Percentiles rank a stretch among this genome's conserved stretches.
These are phyloP conservation scores for Boletus reticulatus DNA, from an alignment of 768 basidiomycete genomes.

Conservation along the genomic window DNA sequence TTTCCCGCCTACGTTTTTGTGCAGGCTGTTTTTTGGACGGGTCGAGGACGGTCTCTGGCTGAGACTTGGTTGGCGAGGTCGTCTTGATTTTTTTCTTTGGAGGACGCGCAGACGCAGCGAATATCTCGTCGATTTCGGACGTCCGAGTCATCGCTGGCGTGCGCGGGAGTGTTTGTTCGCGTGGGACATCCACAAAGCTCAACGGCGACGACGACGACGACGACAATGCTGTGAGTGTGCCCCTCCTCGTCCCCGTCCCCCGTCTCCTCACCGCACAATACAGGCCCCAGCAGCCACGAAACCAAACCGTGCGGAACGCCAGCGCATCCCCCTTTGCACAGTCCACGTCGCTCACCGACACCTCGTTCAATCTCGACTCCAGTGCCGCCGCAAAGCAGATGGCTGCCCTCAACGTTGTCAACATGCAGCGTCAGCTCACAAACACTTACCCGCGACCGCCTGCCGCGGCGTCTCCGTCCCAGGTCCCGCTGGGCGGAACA, in stretches of 20 bases:
- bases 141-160: slow-evolving; percentile 28
- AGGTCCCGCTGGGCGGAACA: slow-evolving; percentile 47
- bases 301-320: slow-evolving; percentile 18
- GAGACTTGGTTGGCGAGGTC: not conserved
- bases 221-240: slow-evolving; percentile 34
- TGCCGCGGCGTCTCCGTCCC: slow-evolving; percentile 35
- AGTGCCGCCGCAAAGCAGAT: slow-evolving; percentile 75
- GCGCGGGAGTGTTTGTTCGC: slow-evolving; percentile 13
- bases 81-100: slow-evolving; percentile 42
- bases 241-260: not conserved
- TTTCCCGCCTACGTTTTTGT: slow-evolving; percentile 34
- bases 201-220: slow-evolving; percentile 21
- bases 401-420: slow-evolving; percentile 69
- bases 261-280: slow-evolving; percentile 7
- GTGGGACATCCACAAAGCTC: slow-evolving; percentile 17
- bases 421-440: slow-evolving; percentile 47
- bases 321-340: slow-evolving; percentile 18
- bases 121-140: slow-evolving; percentile 87
- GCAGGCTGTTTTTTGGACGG: slow-evolving; percentile 43
- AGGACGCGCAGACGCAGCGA: slow-evolving; percentile 45
- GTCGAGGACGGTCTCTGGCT: slow-evolving; percentile 64
- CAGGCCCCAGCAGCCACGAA: slow-evolving; percentile 42
- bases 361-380: slow-evolving; percentile 58
- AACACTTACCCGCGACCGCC: slow-evolving; percentile 49
- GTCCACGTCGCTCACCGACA: slow-evolving; percentile 27